phyloP scores from a whole-genome alignment of 257 asterid genomes.

The Primulina eburnea region DNA sequence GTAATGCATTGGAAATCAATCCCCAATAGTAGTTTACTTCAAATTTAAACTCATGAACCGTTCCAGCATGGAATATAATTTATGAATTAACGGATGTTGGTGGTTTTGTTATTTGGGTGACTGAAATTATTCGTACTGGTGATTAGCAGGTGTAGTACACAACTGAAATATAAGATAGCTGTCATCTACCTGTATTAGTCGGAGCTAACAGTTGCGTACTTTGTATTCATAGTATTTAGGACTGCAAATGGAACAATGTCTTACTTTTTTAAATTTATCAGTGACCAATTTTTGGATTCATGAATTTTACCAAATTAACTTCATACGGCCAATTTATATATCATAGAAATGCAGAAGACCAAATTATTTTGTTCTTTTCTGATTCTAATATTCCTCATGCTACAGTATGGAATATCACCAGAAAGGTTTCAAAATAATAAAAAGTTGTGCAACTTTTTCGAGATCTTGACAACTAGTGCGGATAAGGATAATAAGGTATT shows the following conservation, averaged over 20 bases:
- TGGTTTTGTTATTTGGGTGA: not conserved
- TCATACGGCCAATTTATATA: not conserved
- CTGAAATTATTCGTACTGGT: not conserved
- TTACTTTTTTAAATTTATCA: too few species aligned
- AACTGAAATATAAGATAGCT: not conserved
- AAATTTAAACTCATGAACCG: not conserved
- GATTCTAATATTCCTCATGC: conserved; percentile 20
- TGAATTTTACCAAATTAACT: not conserved
- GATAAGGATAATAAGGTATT: conserved; percentile 69
- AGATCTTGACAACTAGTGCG: conserved; percentile 70
- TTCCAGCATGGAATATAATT: not conserved
- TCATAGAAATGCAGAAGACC: not conserved
- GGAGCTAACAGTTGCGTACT: not conserved
- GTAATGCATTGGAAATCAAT: not conserved
- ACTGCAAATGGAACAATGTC: not conserved
- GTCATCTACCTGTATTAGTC: not conserved
- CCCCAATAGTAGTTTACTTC: not conserved
- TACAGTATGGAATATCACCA: conserved; percentile 89
- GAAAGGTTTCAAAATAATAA: conserved; percentile 47
- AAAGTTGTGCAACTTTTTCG: conserved; percentile 56
- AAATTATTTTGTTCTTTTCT: not conserved
- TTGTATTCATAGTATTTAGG: not conserved
- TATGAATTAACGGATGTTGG: not conserved
- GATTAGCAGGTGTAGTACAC: not conserved
- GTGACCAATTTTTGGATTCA: not conserved